phyloP scores from a whole-genome alignment of 139 green algal species.

The Picocystis salinarum region DNA sequence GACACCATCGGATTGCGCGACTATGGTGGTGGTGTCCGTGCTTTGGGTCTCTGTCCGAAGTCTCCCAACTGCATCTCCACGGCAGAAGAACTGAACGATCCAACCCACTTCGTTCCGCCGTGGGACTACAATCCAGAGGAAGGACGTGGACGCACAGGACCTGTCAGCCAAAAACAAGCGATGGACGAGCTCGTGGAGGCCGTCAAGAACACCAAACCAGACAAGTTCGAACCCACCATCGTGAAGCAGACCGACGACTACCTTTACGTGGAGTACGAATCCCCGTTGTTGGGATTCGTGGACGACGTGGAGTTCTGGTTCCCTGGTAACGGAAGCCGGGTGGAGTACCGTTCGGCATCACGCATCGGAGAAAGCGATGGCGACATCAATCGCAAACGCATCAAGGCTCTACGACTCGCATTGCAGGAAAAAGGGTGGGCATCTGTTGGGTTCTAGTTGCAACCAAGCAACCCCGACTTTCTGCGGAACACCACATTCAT shows the following conservation, averaged over 20 bases:
- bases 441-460: constrained; percentile 46
- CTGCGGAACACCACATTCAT: no score
- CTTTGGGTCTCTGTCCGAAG: constrained; percentile 58
- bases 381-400: constrained; percentile 88
- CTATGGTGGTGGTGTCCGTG: constrained; percentile 41
- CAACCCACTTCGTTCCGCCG: constrained; percentile 52
- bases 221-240: constrained; percentile 64
- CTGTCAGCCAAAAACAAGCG: constrained; percentile 47
- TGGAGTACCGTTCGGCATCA: constrained; percentile 48
- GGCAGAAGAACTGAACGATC: constrained; percentile 64
- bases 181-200: constrained; percentile 58
- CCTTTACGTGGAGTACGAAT: constrained; percentile 79
- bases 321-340: constrained; percentile 10
- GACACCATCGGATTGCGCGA: constrained; percentile 35
- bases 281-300: constrained; percentile 72
- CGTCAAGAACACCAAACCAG: constrained; percentile 34
- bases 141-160: constrained; percentile 42
- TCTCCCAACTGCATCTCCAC: constrained; percentile 84
- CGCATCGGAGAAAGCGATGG: constrained; percentile 64
- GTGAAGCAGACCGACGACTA: constrained; percentile 69
- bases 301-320: constrained; percentile 83
- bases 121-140: constrained; percentile 71
- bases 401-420: constrained; percentile 50
- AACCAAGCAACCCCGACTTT: no score
- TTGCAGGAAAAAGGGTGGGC: constrained; percentile 60